Evolutionary conservation across 345 rosid species (phyloP), one percentile per base, ranked within the genome.

Genomic region (Euclidium syriacum): DNA sequence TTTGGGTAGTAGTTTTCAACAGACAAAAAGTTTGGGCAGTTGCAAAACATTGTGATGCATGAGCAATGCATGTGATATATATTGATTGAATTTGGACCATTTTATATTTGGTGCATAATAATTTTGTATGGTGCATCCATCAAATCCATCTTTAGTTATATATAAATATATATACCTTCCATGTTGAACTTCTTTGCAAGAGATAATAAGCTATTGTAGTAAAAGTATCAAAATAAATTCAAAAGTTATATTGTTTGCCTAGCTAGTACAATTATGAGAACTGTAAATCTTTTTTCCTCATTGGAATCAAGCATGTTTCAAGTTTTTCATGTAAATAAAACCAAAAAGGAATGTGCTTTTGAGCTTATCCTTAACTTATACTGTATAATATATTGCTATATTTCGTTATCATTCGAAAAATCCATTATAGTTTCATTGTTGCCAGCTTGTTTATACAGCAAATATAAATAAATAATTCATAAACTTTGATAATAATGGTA

Each of bases 391-490:
- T 26, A 47, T n/a, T 46, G 39, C n/a, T 32, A 40, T 30, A 68
- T 30, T 68, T 58, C 52, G 23, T 68, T 60, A 52, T 59, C 67
- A 60, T 42, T 51, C 33, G 33, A 43, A 69, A 69, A 60, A 30
- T 34, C 41, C 60, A 59, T 18, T 33, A 18, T 18, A 51, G 2
- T 26, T 43, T 52, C 55, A 61, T 69, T 26, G 41, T 62, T 62
- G 68, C 62, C 74, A 70, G 63, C 68, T 60, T 43, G 56, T 61
- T n/a, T 12, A 40, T 68, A 48, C 58, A 58, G 9, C 44, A 55
- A 56, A 66, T 53, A 10, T 26, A 29, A 24, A 38, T 6, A 44
- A 48, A 60, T 46, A 46, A 35, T 24, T 15, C 12, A 41, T 19
- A 38, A 15, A 58, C 20, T 47, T 55, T 7, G 30, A 52, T 52